These are phyloP conservation scores for Polyplosphaeria fusca DNA, from an alignment of 495 filamentous ascomycete species.

Conservation along the genomic window DNA sequence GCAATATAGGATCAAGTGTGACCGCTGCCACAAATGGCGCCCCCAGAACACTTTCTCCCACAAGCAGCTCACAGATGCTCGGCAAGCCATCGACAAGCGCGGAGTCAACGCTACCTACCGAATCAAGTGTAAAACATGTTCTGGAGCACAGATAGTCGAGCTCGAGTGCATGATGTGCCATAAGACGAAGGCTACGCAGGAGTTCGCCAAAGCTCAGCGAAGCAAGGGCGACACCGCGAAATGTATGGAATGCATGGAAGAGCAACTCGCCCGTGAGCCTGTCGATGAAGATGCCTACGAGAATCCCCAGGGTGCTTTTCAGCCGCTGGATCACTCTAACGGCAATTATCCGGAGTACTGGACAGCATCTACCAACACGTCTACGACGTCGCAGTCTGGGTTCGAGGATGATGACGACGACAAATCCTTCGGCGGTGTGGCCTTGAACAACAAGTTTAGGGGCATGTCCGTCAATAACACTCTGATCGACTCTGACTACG, in stretches of 20 bases:
- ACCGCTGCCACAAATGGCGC: constrained; percentile 17
- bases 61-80: constrained; percentile 22
- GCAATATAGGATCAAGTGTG: constrained; percentile 6
- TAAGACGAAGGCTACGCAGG: constrained; percentile 45
- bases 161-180: constrained; percentile 47
- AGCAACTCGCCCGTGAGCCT: constrained; percentile 22
- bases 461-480: neutral
- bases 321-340: constrained; percentile 1
- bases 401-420: constrained; percentile 2
- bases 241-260: constrained; percentile 28
- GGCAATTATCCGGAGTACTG: constrained; percentile 13
- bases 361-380: neutral
- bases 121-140: constrained; percentile 39
- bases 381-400: constrained; percentile 15
- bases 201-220: constrained; percentile 59
- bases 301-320: constrained; percentile 13
- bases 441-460: neutral
- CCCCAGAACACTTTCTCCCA: constrained; percentile 17
- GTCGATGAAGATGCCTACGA: constrained; percentile 22
- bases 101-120: constrained; percentile 4
- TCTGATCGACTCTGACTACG: neutral
- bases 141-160: constrained; percentile 38
- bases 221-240: constrained; percentile 46
- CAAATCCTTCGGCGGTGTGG: neutral
- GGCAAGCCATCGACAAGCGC: constrained; percentile 5